phyloP scores from a whole-genome alignment of 495 filamentous ascomycete genomes.

The Lasiosphaeriaceae sp. region DNA sequence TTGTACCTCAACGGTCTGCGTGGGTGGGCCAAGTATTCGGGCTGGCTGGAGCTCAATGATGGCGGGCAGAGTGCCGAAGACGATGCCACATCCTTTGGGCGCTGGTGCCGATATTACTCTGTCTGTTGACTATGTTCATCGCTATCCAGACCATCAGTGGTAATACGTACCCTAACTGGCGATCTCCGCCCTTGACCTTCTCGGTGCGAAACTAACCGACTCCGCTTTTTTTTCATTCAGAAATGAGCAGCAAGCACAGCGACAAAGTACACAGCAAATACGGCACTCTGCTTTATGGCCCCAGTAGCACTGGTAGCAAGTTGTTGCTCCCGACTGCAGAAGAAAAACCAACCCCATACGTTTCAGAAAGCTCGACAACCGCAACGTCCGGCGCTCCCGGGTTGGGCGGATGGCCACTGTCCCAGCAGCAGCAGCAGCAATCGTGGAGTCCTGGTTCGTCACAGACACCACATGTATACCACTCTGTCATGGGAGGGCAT shows the following conservation, averaged over 20 bases:
- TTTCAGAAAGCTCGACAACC: background rate
- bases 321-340: background rate
- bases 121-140: constrained; percentile 27
- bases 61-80: constrained; percentile 24
- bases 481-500: too few species aligned
- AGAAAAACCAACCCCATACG: background rate
- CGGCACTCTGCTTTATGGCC: background rate
- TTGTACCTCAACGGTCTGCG: constrained; percentile 27
- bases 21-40: constrained; percentile 25
- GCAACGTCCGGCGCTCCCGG: background rate
- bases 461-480: too few species aligned
- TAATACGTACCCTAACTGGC: constrained; percentile 16
- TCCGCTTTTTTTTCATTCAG: background rate
- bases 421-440: too few species aligned
- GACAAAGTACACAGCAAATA: background rate
- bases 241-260: background rate
- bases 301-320: background rate
- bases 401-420: background rate
- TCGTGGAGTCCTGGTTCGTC: too few species aligned
- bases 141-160: constrained; percentile 30
- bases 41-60: constrained; percentile 22
- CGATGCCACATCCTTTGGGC: constrained; percentile 32
- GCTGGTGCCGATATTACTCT: constrained; percentile 31
- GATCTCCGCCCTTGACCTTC: background rate
- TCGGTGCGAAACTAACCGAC: background rate